These are phyloP conservation scores for Podila verticillata DNA, from an alignment of 192 early-diverging fungal species.

Conservation along the genomic window DNA sequence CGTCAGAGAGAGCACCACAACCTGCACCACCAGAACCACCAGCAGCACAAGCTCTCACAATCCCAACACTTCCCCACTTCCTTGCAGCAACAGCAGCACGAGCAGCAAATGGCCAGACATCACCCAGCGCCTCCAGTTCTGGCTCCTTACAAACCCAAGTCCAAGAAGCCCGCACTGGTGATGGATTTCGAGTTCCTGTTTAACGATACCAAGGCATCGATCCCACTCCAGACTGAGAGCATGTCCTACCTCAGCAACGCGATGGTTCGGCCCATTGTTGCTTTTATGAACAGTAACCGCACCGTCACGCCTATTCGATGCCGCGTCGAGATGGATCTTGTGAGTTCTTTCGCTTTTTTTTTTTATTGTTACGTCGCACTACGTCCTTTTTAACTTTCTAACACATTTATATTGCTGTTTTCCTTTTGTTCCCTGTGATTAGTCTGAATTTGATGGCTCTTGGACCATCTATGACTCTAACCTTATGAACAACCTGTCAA, in stretches of 20 bases:
- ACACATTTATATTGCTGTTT: too few relatives aligned
- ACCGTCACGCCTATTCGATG: conserved; percentile 86
- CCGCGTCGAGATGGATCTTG: conserved; percentile 78
- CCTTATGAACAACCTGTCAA: conserved; percentile 75
- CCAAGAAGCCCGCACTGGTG: conserved; percentile 51
- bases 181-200: conserved; percentile 89
- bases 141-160: conserved; percentile 18
- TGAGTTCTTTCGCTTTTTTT: conserved; percentile 37
- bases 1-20: conserved; percentile 18
- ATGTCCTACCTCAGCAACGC: conserved; percentile 84
- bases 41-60: conserved; percentile 7
- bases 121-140: conserved; percentile 4
- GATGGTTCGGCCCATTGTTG: conserved; percentile 91
- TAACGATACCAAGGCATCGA: conserved; percentile 90
- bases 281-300: conserved; percentile 93
- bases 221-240: conserved; percentile 78
- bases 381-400: too few relatives aligned
- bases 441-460: conserved; percentile 90
- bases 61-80: conserved; percentile 11
- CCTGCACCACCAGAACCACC: conserved; percentile 13
- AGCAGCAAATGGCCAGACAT: conserved; percentile 20
- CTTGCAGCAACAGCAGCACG: conserved; percentile 23
- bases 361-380: conserved; percentile 1
- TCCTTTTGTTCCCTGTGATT: neutral
- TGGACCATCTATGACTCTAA: conserved; percentile 92